A percentile compares a stretch with the other conserved stretches of the same genome.
phyloP scores from a whole-genome alignment of 805 yeast genomes.

The Groenewaldozyma tartarivorans region DNA sequence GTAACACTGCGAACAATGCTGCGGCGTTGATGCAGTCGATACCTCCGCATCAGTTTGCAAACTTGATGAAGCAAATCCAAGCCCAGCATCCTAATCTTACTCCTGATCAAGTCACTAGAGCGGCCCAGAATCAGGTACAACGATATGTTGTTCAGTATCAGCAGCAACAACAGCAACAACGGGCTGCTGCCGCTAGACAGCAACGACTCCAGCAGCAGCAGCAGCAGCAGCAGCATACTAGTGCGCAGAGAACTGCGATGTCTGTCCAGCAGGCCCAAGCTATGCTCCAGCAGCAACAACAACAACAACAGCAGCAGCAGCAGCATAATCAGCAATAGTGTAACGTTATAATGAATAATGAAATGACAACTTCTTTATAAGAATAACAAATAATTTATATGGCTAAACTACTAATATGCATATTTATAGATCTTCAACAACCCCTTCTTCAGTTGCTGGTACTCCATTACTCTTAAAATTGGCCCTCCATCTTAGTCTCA shows the following conservation, averaged over 20 bases:
- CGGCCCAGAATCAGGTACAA: constrained; percentile 26
- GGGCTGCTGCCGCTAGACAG: constrained; percentile 2
- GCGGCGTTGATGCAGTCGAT: constrained; percentile 1
- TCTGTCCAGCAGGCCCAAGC: constrained; percentile 5
- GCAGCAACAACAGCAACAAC: constrained; percentile 16
- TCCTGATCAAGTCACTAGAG: constrained; percentile 24
- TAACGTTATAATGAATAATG: no score
- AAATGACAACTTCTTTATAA: no score
- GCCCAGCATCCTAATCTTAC: constrained; percentile 23
- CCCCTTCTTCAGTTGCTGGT: constrained; percentile 48
- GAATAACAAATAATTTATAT: not conserved
- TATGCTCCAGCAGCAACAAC: constrained; percentile 4
- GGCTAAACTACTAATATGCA: not conserved
- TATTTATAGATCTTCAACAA: constrained; percentile 24
- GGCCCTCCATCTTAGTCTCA: constrained; percentile 71
- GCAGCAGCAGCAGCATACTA: not conserved
- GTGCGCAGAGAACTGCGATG: not conserved
- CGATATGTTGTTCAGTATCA: constrained; percentile 20
- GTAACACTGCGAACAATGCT: not conserved
- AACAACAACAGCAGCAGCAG: constrained; percentile 14
- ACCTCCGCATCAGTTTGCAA: constrained; percentile 14
- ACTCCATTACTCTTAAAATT: constrained; percentile 43
- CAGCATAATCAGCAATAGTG: constrained; percentile 3
- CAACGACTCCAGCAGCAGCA: constrained; percentile 4
- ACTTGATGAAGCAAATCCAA: constrained; percentile 17